Percentiles rank a stretch among this genome's conserved stretches.
These are phyloP conservation scores for Exobasidium cylindrosporum DNA, from an alignment of 1,284 basidiomycete genomes.

Conservation along the genomic window DNA sequence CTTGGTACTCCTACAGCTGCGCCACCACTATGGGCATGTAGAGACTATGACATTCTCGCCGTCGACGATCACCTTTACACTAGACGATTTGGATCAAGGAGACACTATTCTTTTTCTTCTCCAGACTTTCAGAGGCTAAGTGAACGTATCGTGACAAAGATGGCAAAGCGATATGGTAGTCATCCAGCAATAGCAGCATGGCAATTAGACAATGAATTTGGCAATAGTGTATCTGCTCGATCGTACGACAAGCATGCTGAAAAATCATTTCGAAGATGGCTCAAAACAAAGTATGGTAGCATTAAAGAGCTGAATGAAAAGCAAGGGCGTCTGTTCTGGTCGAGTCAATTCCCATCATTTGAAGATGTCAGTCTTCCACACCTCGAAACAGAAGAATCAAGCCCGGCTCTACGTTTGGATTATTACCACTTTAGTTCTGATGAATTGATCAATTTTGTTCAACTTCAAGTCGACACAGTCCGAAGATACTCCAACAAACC, in stretches of 20 bases:
- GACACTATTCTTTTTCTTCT: slow-evolving; percentile 28
- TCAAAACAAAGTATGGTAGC: slow-evolving; percentile 30
- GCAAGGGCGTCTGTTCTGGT: slow-evolving; percentile 37
- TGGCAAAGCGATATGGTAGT: slow-evolving; percentile 31
- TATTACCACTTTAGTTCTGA: slow-evolving; percentile 31
- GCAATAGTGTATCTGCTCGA: slow-evolving; percentile 26
- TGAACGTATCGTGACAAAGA: slow-evolving; percentile 25
- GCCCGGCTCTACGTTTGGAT: slow-evolving; percentile 32
- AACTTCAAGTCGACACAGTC: slow-evolving; percentile 20
- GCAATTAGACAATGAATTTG: slow-evolving; percentile 38
- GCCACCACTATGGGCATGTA: slow-evolving; percentile 33
- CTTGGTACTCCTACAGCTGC: slow-evolving; percentile 35
- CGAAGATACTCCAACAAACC: slow-evolving; percentile 26
- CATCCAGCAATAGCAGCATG: slow-evolving; percentile 24
- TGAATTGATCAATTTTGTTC: slow-evolving; percentile 13
- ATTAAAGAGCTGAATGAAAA: slow-evolving; percentile 28
- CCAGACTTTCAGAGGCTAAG: slow-evolving; percentile 30
- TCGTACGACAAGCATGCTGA: slow-evolving; percentile 28
- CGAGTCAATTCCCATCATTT: slow-evolving; percentile 27
- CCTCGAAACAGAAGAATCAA: slow-evolving; percentile 30
- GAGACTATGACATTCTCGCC: slow-evolving; percentile 34
- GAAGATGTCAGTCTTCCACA: slow-evolving; percentile 27
- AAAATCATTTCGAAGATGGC: slow-evolving; percentile 29
- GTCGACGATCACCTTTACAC: slow-evolving; percentile 23
- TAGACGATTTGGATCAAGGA: slow-evolving; percentile 26